Evolutionary conservation across 176 grass and related monocot species (phyloP), one percentile per base, ranked within the genome.

Genomic region (Pharus latifolius): DNA sequence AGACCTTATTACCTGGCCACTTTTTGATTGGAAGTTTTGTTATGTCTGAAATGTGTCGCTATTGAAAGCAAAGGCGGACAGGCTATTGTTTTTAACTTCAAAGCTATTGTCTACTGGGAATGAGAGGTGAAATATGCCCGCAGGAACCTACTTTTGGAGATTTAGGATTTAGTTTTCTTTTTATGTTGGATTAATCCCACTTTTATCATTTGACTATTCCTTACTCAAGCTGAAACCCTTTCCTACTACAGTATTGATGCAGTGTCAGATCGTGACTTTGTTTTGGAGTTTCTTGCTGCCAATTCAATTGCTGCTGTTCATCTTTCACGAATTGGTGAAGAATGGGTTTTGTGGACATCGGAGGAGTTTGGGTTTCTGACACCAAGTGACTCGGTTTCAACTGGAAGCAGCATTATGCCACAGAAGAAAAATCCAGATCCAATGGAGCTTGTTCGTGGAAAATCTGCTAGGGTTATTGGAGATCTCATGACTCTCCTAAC

Each of bases 261-360:
- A 49, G 95, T 98, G 68, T 93, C 95, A 73, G 95, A 98, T 48
- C 95, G 95, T 60, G 95, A 98, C 56, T 98, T 98, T 74, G 91
- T 93, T 54, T 74, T 94, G 50, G 95, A 98, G 78, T 94, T 98
- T 77, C 67, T 98, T 22, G 78, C 95, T 53, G 88, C 89, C 27
- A 98, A 98, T 71, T 92, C 95, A 2, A 98, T 98, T 30, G 49
- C 60, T 13, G 90, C 95, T 42, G 72, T 98, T 67, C 95, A 98
- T 80, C 86, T 98, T 61, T 98, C 95, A 2, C 90, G 95, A 63
- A 91, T 98, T 44, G 95, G 90, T 60, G 95, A 98, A 74, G 95
- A 98, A 73, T 98, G 95, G 95, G 95, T 98, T 40, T 60, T 98
- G 7, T 98, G 95, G 95, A 87, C 95, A 49, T 98, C 95, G n/a